Evolutionary conservation across 495 filamentous ascomycete species (phyloP).

Genomic region (Aspergillus nidulans): DNA sequence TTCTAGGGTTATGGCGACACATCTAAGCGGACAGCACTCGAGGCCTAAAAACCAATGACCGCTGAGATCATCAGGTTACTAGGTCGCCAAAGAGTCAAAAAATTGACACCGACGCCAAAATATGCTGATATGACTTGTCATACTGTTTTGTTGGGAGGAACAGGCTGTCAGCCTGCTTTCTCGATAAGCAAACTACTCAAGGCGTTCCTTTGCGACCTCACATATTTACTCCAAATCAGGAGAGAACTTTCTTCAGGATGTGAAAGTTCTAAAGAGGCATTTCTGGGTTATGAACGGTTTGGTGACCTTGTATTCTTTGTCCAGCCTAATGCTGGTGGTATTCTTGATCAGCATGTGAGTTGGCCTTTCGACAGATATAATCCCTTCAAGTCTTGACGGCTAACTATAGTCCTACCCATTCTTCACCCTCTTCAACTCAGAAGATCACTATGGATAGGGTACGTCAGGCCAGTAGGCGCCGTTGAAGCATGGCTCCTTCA

Average conservation of each 20-base stretch:
- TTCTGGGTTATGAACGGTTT: constrained; percentile 26
- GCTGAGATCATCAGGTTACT: constrained; percentile 35
- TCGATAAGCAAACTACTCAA: constrained; percentile 26
- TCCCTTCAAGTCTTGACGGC: not conserved
- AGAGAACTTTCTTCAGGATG: constrained; percentile 19
- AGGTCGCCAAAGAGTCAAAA: constrained; percentile 15
- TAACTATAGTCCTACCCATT: constrained; percentile 20
- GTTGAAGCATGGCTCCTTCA: constrained; percentile 21
- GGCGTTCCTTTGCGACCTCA: too few species aligned
- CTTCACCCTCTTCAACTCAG: constrained; percentile 25
- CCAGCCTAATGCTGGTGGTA: constrained; percentile 10
- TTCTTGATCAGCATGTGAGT: constrained; percentile 28
- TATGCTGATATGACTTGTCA: too few species aligned
- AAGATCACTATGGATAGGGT: constrained; percentile 16
- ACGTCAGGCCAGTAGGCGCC: constrained; percentile 21
- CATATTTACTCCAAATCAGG: constrained; percentile 22
- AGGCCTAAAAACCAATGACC: constrained; percentile 32
- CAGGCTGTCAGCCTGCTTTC: constrained; percentile 27
- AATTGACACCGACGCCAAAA: constrained; percentile 22
- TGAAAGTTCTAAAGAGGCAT: constrained; percentile 21
- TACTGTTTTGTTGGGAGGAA: too few species aligned
- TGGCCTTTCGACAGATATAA: not conserved
- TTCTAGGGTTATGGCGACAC: constrained; percentile 49
- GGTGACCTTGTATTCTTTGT: constrained; percentile 28
- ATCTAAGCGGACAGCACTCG: constrained; percentile 28